Conservation (phyloP, 78 protist species). For the Dictyostelium discoideum region DNA sequence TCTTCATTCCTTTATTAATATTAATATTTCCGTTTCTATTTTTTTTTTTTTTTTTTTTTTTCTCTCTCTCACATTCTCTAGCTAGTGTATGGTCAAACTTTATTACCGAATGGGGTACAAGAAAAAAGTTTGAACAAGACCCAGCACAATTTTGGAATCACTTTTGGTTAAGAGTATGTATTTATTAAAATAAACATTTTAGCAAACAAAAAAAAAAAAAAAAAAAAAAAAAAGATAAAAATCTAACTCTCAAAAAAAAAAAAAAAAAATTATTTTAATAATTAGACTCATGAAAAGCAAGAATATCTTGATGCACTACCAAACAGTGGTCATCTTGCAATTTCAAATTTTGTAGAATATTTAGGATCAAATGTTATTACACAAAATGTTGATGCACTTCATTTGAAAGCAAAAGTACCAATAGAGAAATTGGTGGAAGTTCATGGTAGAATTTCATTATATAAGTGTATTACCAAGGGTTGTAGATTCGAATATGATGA, state of each 20-base stretch:
- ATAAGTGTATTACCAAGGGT: constrained; percentile 64
- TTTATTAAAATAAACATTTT: too few species aligned
- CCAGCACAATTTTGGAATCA: constrained; percentile 32
- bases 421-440: constrained; percentile 37
- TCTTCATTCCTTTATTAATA: not conserved
- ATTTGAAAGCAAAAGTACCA: constrained; percentile 44
- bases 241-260: not conserved
- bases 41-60: not conserved
- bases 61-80: not conserved
- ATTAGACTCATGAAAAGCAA: constrained; percentile 68
- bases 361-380: constrained; percentile 54
- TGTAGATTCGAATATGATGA: constrained; percentile 39
- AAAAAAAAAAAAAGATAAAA: not conserved
- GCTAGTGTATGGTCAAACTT: constrained; percentile 57
- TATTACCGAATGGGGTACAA: constrained; percentile 59
- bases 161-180: constrained; percentile 14
- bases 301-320: constrained; percentile 74
- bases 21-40: not conserved
- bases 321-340: constrained; percentile 73
- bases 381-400: constrained; percentile 77
- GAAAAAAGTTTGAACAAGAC: constrained; percentile 63
- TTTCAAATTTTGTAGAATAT: constrained; percentile 13
- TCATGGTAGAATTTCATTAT: constrained; percentile 74
- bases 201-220: too few species aligned
- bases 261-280: not conserved